Evolutionary conservation across 768 basidiomycete genomes (phyloP), one percentile per base, ranked within the genome.

Genomic region (Cystofilobasidium capitatum): DNA sequence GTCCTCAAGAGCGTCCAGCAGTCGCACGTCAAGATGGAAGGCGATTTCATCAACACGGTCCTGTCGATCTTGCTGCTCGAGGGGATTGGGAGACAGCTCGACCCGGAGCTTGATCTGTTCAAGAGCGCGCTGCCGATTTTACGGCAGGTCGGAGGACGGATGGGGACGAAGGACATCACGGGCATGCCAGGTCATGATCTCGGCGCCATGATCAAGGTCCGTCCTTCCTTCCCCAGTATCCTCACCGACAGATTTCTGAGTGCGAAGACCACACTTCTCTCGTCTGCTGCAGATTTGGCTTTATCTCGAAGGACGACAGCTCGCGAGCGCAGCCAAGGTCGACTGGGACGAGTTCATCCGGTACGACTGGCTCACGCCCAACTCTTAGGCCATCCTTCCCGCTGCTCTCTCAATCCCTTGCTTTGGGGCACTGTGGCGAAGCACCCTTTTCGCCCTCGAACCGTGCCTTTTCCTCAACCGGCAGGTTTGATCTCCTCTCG

Each of bases 21-120:
- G 71, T 93, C 97, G 76, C 94, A 96, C 74, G 96, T 98, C 71
- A 97, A 91, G 80, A 89, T 99, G 86, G 94, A 99, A 79, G 91
- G 87, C 17, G 96, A 98, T 76, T 99, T 99, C 75, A 86, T 98
- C 54, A 99, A 99, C 77, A 98, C 96, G 0, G 91, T 99, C 69
- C 88, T 99, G 68, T 89, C 89, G 13, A 91, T 97, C 65, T 78
- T 99, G 63, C 77, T 99, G 45, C 79, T 99, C 63, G 96, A 99
- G 78, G 96, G 96, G 1, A 97, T 99, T 71, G 96, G 96, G 26
- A 80, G 94, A 68, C 91, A 88, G 79, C 76, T 99, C 70, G 92
- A 99, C 77, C 93, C 96, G 1, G 81, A 82, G 16, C 78, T 98
- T 77, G 96, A 99, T 78, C 76, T 99, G 67, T 97, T 99, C 82